Conservation (phyloP, 2,329 filamentous ascomycete species). For the Botryosphaeria dothidea region DNA sequence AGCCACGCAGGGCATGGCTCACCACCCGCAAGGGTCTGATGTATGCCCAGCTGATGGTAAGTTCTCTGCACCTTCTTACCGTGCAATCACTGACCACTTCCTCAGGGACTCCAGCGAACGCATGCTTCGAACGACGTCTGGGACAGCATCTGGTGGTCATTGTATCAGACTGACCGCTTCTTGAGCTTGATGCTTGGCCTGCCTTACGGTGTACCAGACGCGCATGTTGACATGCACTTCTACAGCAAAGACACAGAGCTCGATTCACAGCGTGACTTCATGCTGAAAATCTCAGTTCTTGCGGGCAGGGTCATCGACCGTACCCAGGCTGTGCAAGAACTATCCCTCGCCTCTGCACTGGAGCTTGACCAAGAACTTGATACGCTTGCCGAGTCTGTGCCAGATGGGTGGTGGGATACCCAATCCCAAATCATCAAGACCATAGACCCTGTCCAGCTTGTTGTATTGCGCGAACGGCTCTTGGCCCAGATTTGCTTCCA, state of each 20-base stretch:
- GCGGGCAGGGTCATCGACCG: constrained; percentile 47
- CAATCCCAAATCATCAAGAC: constrained; percentile 30
- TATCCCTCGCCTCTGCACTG: constrained; percentile 40
- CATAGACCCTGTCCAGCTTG: constrained; percentile 34
- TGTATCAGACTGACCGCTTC: constrained; percentile 50
- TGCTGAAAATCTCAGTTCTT: constrained; percentile 39
- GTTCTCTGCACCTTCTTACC: constrained; percentile 8
- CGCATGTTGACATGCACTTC: constrained; percentile 35
- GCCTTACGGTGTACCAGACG: constrained; percentile 46
- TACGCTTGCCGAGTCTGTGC: constrained; percentile 37
- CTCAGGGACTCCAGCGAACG: constrained; percentile 40
- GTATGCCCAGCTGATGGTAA: constrained; percentile 55
- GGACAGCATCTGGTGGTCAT: constrained; percentile 42
- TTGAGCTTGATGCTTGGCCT: constrained; percentile 57
- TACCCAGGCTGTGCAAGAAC: constrained; percentile 38
- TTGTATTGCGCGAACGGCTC: constrained; percentile 35
- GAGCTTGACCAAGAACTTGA: constrained; percentile 47
- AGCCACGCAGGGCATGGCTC: constrained; percentile 58
- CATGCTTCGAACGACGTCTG: constrained; percentile 34
- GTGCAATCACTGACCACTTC: neutral
- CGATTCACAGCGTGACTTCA: constrained; percentile 23
- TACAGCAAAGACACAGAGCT: constrained; percentile 19
- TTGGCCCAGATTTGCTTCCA: constrained; percentile 47
- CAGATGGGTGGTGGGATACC: constrained; percentile 42
- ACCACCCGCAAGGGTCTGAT: constrained; percentile 53